phyloP scores from a whole-genome alignment of 2,329 filamentous ascomycete species.

The Neopestalotiopsis sp. region DNA sequence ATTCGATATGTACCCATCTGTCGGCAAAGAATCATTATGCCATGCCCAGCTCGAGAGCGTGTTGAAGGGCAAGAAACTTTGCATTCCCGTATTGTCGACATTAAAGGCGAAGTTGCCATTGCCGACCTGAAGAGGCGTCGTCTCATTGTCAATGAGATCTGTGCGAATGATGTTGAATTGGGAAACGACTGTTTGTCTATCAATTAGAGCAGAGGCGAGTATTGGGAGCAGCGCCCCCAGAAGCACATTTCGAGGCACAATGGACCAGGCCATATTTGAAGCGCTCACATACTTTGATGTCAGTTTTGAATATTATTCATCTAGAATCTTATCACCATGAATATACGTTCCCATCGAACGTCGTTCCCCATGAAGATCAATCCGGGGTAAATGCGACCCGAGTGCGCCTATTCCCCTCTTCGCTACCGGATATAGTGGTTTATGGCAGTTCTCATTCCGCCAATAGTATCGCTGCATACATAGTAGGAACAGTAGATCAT shows the following conservation, averaged over 20 bases:
- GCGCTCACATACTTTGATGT: not conserved
- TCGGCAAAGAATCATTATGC: slow-evolving; percentile 42
- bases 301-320: not conserved
- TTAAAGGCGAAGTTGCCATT: slow-evolving; percentile 37
- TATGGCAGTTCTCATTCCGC: not conserved
- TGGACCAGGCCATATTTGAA: not conserved
- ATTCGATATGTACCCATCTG: slow-evolving; percentile 28
- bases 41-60: slow-evolving; percentile 35
- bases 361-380: not conserved
- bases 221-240: not conserved
- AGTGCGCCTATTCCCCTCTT: slow-evolving; percentile 1
- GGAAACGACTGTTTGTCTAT: slow-evolving; percentile 27
- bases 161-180: slow-evolving; percentile 30
- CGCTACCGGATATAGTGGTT: not conserved
- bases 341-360: not conserved
- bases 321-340: not conserved
- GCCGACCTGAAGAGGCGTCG: slow-evolving; percentile 34
- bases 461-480: slow-evolving; percentile 5
- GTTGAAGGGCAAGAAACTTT: slow-evolving; percentile 33
- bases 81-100: slow-evolving; percentile 36
- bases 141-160: slow-evolving; percentile 29
- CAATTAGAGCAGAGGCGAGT: slow-evolving; percentile 12
- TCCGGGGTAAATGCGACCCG: slow-evolving; percentile 16
- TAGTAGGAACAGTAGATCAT: not conserved
- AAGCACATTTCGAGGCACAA: not conserved